These are phyloP conservation scores for Ceratocystis variospora DNA, from an alignment of 2,329 filamentous ascomycete species.

Conservation along the genomic window DNA sequence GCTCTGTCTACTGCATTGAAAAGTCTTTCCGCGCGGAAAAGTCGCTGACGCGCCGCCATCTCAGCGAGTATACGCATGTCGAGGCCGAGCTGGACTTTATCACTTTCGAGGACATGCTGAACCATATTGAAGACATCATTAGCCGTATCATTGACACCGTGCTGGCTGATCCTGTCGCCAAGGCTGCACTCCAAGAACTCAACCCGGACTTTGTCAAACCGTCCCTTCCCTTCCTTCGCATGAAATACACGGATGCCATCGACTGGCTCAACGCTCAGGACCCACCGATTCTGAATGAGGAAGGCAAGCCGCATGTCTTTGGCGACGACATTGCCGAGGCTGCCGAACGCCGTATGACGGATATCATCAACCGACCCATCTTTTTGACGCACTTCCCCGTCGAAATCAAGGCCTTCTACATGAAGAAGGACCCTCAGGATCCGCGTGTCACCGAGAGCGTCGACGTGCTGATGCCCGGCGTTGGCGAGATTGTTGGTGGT, in stretches of 20 bases:
- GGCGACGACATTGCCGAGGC: slow-evolving; percentile 98
- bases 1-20: slow-evolving; percentile 94
- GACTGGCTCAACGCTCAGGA: slow-evolving; percentile 83
- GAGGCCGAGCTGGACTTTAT: slow-evolving; percentile 97
- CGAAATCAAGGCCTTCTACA: slow-evolving; percentile 98
- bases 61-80: slow-evolving; percentile 93
- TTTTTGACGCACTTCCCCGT: slow-evolving; percentile 94
- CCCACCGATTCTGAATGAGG: slow-evolving; percentile 71
- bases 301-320: slow-evolving; percentile 77
- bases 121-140: slow-evolving; percentile 74
- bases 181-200: slow-evolving; percentile 63
- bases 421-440: slow-evolving; percentile 76
- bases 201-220: slow-evolving; percentile 84
- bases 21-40: slow-evolving; percentile 99
- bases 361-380: slow-evolving; percentile 88
- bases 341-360: slow-evolving; percentile 92
- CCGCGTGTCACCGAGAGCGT: slow-evolving; percentile 81
- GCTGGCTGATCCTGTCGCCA: slow-evolving; percentile 58
- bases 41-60: slow-evolving; percentile 79
- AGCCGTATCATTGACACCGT: slow-evolving; percentile 71
- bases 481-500: slow-evolving; percentile 92
- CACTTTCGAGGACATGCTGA: slow-evolving; percentile 74
- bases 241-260: slow-evolving; percentile 90
- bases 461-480: slow-evolving; percentile 74
- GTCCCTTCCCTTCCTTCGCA: slow-evolving; percentile 75